phyloP scores from a whole-genome alignment of 768 basidiomycete species.

The Tulasnella sp. region DNA sequence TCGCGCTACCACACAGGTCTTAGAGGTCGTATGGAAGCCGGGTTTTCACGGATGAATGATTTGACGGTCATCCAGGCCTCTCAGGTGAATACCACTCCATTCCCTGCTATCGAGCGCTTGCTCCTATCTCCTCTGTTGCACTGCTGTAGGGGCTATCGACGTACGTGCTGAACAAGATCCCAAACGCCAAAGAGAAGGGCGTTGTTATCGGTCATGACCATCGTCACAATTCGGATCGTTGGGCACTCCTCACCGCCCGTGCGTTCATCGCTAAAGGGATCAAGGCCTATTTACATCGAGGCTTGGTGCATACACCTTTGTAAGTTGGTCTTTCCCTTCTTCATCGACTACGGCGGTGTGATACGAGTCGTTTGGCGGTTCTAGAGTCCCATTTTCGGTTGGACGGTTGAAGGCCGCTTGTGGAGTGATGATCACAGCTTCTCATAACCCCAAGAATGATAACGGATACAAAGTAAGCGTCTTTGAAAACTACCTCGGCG shows the following conservation, averaged over 20 bases:
- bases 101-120: background rate
- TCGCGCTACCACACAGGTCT: conserved; percentile 39
- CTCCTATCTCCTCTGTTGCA: conserved; percentile 5
- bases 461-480: conserved; percentile 69
- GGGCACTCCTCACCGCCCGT: conserved; percentile 63
- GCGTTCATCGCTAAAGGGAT: conserved; percentile 53
- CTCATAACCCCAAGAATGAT: conserved; percentile 81
- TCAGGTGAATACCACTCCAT: conserved; percentile 38
- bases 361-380: background rate
- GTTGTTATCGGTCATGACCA: conserved; percentile 83
- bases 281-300: conserved; percentile 55
- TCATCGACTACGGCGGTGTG: background rate
- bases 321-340: conserved; percentile 25
- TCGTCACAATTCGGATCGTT: conserved; percentile 62
- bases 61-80: conserved; percentile 70
- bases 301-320: conserved; percentile 73
- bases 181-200: conserved; percentile 44
- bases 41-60: conserved; percentile 88
- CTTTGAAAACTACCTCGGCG: too few relatives aligned
- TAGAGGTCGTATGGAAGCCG: conserved; percentile 74
- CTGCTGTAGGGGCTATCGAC: conserved; percentile 55
- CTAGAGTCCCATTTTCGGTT: conserved; percentile 69
- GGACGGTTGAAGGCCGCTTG: conserved; percentile 55
- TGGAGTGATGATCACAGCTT: conserved; percentile 86
- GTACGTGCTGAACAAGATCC: conserved; percentile 47